phyloP scores from a whole-genome alignment of 441 rosid species.

The Cnidoscolus chayamansa region DNA sequence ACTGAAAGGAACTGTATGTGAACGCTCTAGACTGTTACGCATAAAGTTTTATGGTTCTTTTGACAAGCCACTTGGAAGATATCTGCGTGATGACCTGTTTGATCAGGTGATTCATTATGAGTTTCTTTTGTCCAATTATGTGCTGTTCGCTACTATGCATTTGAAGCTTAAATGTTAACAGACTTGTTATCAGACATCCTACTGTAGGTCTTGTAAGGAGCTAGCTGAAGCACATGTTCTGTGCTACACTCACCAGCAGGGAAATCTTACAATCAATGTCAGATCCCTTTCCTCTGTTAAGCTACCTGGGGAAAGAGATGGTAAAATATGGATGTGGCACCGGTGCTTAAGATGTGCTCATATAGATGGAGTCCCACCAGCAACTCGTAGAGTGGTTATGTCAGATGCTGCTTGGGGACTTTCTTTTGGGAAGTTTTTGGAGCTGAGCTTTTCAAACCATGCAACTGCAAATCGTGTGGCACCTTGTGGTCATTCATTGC shows the following conservation, averaged over 20 bases:
- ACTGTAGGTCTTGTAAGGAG: slow-evolving; percentile 71
- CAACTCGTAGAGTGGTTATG: slow-evolving; percentile 89
- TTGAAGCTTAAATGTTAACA: slow-evolving; percentile 12
- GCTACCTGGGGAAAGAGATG: slow-evolving; percentile 90
- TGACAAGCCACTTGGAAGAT: slow-evolving; percentile 95
- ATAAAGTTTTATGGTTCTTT: slow-evolving; percentile 88
- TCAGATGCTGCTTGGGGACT: slow-evolving; percentile 99
- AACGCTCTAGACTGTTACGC: slow-evolving; percentile 78
- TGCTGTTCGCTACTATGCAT: slow-evolving; percentile 4
- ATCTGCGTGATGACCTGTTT: slow-evolving; percentile 74
- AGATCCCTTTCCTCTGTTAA: slow-evolving; percentile 57
- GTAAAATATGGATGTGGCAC: slow-evolving; percentile 99
- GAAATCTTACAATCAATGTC: slow-evolving; percentile 88
- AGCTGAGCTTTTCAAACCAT: slow-evolving; percentile 92
- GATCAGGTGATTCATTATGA: slow-evolving; percentile 51
- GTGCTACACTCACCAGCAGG: slow-evolving; percentile 91
- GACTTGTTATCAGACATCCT: slow-evolving; percentile 42
- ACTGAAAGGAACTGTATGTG: slow-evolving; percentile 73
- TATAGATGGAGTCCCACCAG: slow-evolving; percentile 85
- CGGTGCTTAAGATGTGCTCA: slow-evolving; percentile 85
- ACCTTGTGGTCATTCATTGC: slow-evolving; percentile 95
- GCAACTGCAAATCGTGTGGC: slow-evolving; percentile 98
- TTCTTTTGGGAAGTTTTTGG: slow-evolving; percentile 94
- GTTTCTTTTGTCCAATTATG: neutral
- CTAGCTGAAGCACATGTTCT: slow-evolving; percentile 80